Percentiles rank a stretch among this genome's conserved stretches.
phyloP scores from a whole-genome alignment of 2,329 filamentous ascomycete species.

The Purpureocillium takamizusanense region DNA sequence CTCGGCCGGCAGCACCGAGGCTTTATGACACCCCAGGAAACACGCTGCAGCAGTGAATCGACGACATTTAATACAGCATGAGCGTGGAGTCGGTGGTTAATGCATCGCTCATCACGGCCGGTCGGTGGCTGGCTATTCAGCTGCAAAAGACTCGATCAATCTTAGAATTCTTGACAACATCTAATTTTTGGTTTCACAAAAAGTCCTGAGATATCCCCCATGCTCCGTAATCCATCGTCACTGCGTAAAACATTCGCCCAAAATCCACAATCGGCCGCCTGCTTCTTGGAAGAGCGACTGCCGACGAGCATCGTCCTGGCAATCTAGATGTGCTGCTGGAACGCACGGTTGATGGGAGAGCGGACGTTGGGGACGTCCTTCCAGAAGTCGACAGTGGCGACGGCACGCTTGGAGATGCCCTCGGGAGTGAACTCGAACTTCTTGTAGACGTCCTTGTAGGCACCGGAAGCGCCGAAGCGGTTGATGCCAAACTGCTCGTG shows the following conservation, averaged over 20 bases:
- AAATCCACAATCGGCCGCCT: background rate
- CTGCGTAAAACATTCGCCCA: slow-evolving; percentile 13
- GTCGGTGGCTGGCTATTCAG: background rate
- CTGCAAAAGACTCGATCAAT: no score
- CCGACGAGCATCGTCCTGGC: background rate
- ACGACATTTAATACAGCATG: slow-evolving; percentile 1
- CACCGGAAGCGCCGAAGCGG: slow-evolving; percentile 94
- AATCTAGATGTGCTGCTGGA: slow-evolving; percentile 86
- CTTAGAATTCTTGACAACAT: background rate
- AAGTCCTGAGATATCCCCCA: slow-evolving; percentile 10
- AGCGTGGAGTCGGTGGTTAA: slow-evolving; percentile 4
- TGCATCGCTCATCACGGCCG: background rate
- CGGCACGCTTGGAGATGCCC: slow-evolving; percentile 89
- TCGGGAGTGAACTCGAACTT: slow-evolving; percentile 99
- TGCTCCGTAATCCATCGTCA: slow-evolving; percentile 17
- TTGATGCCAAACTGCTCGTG: slow-evolving; percentile 99
- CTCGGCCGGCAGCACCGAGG: background rate
- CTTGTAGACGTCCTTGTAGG: slow-evolving; percentile 98
- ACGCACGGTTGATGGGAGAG: slow-evolving; percentile 93
- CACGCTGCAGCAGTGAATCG: background rate
- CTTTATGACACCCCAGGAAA: background rate
- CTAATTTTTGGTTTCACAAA: slow-evolving; percentile 12
- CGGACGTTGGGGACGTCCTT: slow-evolving; percentile 86
- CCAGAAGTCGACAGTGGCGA: slow-evolving; percentile 93
- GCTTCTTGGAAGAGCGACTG: slow-evolving; percentile 1